phyloP scores from a whole-genome alignment of 2,329 filamentous ascomycete species.

The Rutstroemia sp. region DNA sequence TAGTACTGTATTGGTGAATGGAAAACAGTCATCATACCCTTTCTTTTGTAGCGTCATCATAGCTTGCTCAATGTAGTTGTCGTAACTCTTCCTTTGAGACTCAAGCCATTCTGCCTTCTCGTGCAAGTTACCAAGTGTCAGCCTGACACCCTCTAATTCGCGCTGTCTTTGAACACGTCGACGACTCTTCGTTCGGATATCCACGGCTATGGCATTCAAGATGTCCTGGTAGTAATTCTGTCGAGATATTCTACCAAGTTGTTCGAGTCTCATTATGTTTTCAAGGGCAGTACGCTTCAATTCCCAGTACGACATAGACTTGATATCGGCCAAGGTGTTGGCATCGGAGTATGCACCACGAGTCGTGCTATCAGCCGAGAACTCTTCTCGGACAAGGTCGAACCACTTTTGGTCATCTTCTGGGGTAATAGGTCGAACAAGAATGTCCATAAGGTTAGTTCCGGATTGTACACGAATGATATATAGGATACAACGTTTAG shows the following conservation, averaged over 20 bases:
- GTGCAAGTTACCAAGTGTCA: conserved; percentile 68
- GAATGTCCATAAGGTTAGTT: conserved; percentile 85
- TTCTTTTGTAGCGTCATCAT: conserved; percentile 98
- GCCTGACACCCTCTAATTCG: conserved; percentile 76
- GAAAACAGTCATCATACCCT: conserved; percentile 45
- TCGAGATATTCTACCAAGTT: conserved; percentile 74
- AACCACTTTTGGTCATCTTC: conserved; percentile 92
- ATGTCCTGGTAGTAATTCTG: conserved; percentile 95
- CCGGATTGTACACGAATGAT: conserved; percentile 96
- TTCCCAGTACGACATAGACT: conserved; percentile 81
- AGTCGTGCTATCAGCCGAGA: conserved; percentile 58
- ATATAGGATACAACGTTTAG: conserved; percentile 92
- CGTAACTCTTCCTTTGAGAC: conserved; percentile 92
- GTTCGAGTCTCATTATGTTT: conserved; percentile 85
- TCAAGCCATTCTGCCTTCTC: conserved; percentile 90
- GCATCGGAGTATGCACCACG: conserved; percentile 84
- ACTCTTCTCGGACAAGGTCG: conserved; percentile 72
- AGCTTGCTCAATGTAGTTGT: conserved; percentile 98
- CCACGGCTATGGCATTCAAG: conserved; percentile 92
- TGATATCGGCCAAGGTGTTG: conserved; percentile 79
- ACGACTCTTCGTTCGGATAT: conserved; percentile 95
- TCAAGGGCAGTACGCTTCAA: conserved; percentile 90
- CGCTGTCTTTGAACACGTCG: conserved; percentile 84
- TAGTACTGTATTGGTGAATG: conserved; percentile 9
- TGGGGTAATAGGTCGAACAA: conserved; percentile 77